phyloP scores from a whole-genome alignment of 345 rosid genomes.

The Bruguiera gymnorhiza region DNA sequence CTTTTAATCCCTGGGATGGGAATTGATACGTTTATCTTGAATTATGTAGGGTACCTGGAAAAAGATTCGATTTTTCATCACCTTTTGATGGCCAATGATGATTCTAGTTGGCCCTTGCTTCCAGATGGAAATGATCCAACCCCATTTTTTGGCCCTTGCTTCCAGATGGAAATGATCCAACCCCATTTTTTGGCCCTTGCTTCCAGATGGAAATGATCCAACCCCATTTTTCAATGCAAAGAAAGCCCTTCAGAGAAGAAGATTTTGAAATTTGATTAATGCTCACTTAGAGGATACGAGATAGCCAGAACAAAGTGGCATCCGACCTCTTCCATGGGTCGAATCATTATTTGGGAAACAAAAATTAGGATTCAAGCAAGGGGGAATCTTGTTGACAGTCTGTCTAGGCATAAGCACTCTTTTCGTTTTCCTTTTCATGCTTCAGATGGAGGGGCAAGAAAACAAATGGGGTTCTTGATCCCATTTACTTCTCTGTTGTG shows the following conservation, averaged over 20 bases:
- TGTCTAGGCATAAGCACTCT: constrained; percentile 45
- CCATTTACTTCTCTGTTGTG: constrained; percentile 50
- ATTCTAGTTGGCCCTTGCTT: constrained; percentile 34
- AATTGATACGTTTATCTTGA: too few species aligned
- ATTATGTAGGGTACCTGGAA: not conserved
- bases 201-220: constrained; percentile 18
- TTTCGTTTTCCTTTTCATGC: constrained; percentile 37
- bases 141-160: constrained; percentile 31
- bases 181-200: constrained; percentile 27
- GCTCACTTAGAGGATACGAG: constrained; percentile 2
- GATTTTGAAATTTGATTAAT: not conserved
- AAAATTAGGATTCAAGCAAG: constrained; percentile 24
- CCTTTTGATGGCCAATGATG: constrained; percentile 36
- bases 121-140: constrained; percentile 12
- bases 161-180: constrained; percentile 12
- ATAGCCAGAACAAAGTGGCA: constrained; percentile 15
- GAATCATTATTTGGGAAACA: constrained; percentile 20
- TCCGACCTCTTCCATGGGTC: constrained; percentile 3
- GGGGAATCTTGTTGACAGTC: constrained; percentile 17
- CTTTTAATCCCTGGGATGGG: too few species aligned
- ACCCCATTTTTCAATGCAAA: constrained; percentile 16
- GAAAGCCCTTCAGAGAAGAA: constrained; percentile 32
- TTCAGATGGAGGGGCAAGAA: constrained; percentile 47
- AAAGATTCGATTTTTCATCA: not conserved
- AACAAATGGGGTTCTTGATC: constrained; percentile 48